Conservation (phyloP, 768 basidiomycete genomes). For the Lactifluus subvellereus region DNA sequence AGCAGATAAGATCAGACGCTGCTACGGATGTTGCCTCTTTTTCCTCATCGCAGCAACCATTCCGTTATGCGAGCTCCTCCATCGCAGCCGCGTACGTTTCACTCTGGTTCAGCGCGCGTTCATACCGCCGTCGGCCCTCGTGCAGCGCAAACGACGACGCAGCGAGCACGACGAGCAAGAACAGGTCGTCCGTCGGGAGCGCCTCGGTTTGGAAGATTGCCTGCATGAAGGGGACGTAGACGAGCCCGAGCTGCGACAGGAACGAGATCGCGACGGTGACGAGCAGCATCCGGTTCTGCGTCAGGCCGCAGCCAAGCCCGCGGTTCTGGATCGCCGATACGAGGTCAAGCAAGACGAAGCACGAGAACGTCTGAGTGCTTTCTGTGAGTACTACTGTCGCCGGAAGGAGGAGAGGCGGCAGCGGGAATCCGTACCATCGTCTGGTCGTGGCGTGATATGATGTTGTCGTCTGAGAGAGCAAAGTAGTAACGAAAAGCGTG, state of each 20-base stretch:
- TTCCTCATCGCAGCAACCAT: too few species aligned
- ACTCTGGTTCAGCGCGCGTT: slow-evolving; percentile 54
- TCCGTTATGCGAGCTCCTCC: slow-evolving; percentile 48
- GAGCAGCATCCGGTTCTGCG: slow-evolving; percentile 85
- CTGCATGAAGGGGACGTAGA: slow-evolving; percentile 91
- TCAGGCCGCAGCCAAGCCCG: slow-evolving; percentile 76
- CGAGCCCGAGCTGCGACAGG: slow-evolving; percentile 73
- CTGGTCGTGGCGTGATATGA: slow-evolving; percentile 82
- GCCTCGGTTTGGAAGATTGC: slow-evolving; percentile 90
- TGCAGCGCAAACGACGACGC: slow-evolving; percentile 62
- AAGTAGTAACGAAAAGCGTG: slow-evolving; percentile 83
- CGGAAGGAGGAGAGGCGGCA: not conserved
- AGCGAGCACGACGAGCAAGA: slow-evolving; percentile 62
- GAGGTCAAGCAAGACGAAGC: slow-evolving; percentile 95
- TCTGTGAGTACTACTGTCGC: not conserved
- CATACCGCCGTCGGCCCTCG: slow-evolving; percentile 73
- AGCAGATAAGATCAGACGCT: too few species aligned
- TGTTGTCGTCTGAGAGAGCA: slow-evolving; percentile 69
- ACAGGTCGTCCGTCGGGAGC: slow-evolving; percentile 59
- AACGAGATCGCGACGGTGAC: slow-evolving; percentile 85
- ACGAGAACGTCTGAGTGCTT: slow-evolving; percentile 82
- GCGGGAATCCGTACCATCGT: slow-evolving; percentile 68
- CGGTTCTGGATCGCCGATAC: slow-evolving; percentile 94
- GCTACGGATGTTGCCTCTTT: too few species aligned
- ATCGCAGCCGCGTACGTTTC: slow-evolving; percentile 45